A percentile compares a stretch with the other conserved stretches of the same genome.
phyloP scores from a whole-genome alignment of 345 rosid genomes.

The Melaleuca alternifolia region DNA sequence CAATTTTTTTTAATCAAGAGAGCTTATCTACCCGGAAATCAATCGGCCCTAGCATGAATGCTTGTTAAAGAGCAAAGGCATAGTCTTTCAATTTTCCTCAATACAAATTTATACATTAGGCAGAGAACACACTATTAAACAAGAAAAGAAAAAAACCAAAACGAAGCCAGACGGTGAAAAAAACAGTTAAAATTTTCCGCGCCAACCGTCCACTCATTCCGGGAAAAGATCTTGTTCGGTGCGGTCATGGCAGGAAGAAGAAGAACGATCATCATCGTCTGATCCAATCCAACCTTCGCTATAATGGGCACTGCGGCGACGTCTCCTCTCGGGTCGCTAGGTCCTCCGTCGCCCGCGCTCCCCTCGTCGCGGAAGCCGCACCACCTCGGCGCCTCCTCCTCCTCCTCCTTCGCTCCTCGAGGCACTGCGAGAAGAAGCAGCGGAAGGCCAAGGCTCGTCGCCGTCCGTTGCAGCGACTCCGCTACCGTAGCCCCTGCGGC shows the following conservation, averaged over 20 bases:
- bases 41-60: rapidly evolving
- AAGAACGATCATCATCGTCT: not conserved
- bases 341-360: not conserved
- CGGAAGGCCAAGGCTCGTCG: not conserved
- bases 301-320: not conserved
- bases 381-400: not conserved
- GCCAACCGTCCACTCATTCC: not conserved
- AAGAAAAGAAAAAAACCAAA: not conserved
- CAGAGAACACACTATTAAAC: no score
- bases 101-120: no score
- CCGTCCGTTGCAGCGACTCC: not conserved
- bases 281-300: not conserved
- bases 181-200: not conserved
- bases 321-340: not conserved
- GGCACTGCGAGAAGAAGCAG: not conserved
- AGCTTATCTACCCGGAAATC: no score
- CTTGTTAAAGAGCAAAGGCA: not conserved
- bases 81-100: not conserved
- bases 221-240: not conserved
- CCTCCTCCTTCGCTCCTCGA: not conserved
- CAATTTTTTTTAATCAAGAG: no score
- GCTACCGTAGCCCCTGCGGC: not conserved
- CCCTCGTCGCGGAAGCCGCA: not conserved
- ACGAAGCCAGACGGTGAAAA: not conserved
- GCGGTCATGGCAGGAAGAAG: not conserved